Base-by-base conservation (phyloP, 116 monocot species). In the Cymodocea nodosa region DNA sequence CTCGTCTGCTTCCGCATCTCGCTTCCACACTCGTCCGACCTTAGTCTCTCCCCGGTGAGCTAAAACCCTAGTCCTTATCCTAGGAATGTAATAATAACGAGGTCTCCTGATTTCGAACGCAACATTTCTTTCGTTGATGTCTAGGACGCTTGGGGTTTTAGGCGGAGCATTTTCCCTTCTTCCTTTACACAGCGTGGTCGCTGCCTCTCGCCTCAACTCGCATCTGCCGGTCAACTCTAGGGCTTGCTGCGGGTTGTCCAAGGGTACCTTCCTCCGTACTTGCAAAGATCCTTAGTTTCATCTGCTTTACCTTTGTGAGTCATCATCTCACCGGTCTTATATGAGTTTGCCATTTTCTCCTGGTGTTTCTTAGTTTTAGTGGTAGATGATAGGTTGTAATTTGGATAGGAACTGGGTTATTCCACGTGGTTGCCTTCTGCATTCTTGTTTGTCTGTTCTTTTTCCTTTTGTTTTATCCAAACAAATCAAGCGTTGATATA, bases 221-320 rank as follows among this genome's bases (percentile, higher is more conserved):
- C 84, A 94, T 72, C 74, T 89, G 37, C 84, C 84, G 6, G 76
- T 71, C 68, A 81, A 80, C 74, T 84, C 77, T 51, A 79, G 89
- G 64, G 89, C 94, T 37, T 94, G 82, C 75, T 89, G 86, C 65
- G 94, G 89, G 84, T 79, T 86, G 36, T 94, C 84, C 67, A 86
- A 86, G 80, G 94, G 94, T 94, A 86, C 79, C 80, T 86, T 80
- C 56, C 66, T 74, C 66, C 44, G 44, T 12, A 44, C 75, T 80
- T 77, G 85, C 69, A 77, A 80, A 75, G 83, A 83, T 50, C 51
- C 44, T 18, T 76, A 25, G 18, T 62, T 71, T 62, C 35, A 36
- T 59, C 53, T 30, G 20, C 37, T 55, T 53, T 60, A 68, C 11
- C 65, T 60, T 64, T 39, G 66, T 73, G 56, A 66, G 59, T 57